Percentiles rank a stretch among this genome's conserved stretches.
Evolutionary conservation across 2,329 filamentous ascomycete species (phyloP).

Genomic region (Fusarium concolor): DNA sequence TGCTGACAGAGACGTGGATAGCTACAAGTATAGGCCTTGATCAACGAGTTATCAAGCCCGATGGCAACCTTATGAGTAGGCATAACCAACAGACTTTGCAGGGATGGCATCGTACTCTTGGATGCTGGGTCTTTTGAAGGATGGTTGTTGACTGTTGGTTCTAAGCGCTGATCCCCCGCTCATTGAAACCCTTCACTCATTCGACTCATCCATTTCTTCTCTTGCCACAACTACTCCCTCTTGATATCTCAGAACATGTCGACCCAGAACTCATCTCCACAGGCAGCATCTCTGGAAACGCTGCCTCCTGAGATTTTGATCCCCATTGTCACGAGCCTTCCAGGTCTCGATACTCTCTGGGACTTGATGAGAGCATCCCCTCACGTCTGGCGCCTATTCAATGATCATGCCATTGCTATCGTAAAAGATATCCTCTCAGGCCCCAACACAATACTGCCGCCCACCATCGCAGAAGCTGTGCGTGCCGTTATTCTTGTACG

Average conservation of each 20-base stretch:
- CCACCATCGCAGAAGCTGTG: not conserved
- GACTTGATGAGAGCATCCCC: constrained; percentile 26
- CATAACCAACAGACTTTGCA: not conserved
- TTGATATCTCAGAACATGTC: not conserved
- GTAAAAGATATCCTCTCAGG: constrained; percentile 20
- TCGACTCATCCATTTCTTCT: too few relatives aligned
- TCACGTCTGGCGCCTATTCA: constrained; percentile 20
- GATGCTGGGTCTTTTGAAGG: too few relatives aligned
- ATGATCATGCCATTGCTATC: constrained; percentile 6
- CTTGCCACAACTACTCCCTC: too few relatives aligned
- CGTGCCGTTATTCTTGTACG: constrained; percentile 21
- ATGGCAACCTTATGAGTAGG: not conserved
- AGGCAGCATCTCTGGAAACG: constrained; percentile 12
- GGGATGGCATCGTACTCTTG: not conserved
- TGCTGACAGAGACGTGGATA: not conserved
- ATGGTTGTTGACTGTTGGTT: not conserved
- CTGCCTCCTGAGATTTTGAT: constrained; percentile 25
- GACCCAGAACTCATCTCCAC: not conserved
- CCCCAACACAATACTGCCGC: constrained; percentile 14
- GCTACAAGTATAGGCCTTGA: not conserved
- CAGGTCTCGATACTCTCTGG: constrained; percentile 31
- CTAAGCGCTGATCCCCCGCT: too few relatives aligned
- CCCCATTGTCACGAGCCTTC: constrained; percentile 17
- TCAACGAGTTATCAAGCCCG: not conserved
- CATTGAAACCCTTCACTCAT: too few relatives aligned